Percentiles rank a stretch among this genome's conserved stretches.
These are phyloP conservation scores for Marasmius sp. DNA, from an alignment of 1,284 basidiomycete species.

Conservation along the genomic window DNA sequence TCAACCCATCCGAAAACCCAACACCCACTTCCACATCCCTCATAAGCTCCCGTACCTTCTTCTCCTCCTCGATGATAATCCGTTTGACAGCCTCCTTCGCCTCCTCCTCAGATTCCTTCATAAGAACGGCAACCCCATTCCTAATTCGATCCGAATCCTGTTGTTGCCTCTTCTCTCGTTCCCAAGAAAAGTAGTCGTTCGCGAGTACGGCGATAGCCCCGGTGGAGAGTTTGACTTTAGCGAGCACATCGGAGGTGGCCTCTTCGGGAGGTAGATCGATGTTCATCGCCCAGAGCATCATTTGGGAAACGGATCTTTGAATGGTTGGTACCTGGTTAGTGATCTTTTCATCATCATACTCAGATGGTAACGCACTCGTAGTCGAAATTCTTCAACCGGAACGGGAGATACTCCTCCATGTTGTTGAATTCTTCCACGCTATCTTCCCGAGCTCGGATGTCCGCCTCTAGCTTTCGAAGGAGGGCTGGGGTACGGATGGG, in stretches of 20 bases:
- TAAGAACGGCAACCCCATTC: conserved; percentile 19
- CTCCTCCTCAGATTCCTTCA: conserved; percentile 17
- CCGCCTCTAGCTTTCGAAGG: conserved; percentile 14
- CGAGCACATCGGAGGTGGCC: conserved; percentile 3
- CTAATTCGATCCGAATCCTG: conserved; percentile 16
- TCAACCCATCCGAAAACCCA: conserved; percentile 15
- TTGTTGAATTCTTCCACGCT: conserved; percentile 16
- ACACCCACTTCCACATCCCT: conserved; percentile 1
- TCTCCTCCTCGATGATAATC: conserved; percentile 20
- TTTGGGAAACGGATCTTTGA: conserved; percentile 7
- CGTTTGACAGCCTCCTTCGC: conserved; percentile 16
- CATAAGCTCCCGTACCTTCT: conserved; percentile 7
- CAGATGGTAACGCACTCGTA: conserved; percentile 16
- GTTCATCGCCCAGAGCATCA: conserved; percentile 20
- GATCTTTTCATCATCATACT: conserved; percentile 2
- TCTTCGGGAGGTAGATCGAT: conserved; percentile 15
- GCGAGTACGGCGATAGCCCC: conserved; percentile 18
- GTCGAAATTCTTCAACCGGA: conserved; percentile 20
- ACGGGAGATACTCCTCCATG: conserved; percentile 22
- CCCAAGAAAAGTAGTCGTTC: conserved; percentile 26
- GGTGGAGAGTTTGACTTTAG: conserved; percentile 16
- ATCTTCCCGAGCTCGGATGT: conserved; percentile 18
- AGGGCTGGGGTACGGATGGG: conserved; percentile 12
- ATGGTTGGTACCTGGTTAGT: neutral
- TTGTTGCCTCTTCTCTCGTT: conserved; percentile 18